Evolutionary conservation across 1,284 basidiomycete species (phyloP), one percentile per base, ranked within the genome.

Genomic region (Leucoagaricus sp.): DNA sequence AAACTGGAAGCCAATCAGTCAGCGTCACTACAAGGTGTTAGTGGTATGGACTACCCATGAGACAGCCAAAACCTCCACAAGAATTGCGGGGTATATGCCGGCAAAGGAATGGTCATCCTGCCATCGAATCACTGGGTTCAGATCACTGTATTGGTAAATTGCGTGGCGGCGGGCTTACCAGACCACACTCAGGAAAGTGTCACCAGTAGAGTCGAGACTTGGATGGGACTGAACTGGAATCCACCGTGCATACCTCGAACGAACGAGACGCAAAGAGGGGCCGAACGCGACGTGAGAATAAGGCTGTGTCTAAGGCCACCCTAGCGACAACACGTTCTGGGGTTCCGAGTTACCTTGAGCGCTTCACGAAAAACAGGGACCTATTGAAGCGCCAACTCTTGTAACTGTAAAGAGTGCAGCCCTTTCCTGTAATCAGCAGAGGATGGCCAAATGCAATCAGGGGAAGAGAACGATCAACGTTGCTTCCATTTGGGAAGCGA

Each of bases 31-130:
- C 33, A 34, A 17, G n/a, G 4, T 29, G n/a, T 28, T 21, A 41
- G 28, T 5, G 5, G 44, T n/a, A 45, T 19, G 40, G 13, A 25
- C 33, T 49, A 62, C 59, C 17, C 41, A 56, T 66, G 47, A 44
- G 67, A 67, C 7, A 70, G 50, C 69, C 72, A 72, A 46, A 72
- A 67, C 42, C 67, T 66, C 64, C 67, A 67, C 26, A 71, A 51
- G 55, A 70, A 70, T 13, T 49, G 59, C 19, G 72, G 69, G 40
- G 70, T 58, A 58, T 73, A 69, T 29, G 61, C 58, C 17, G 66
- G 50, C 19, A 53, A 12, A 40, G 19, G 15, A 25, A 29, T 21
- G 34, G 26, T 48, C 53, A 47, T 49, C 34, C 44, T 47, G n/a
- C n/a, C n/a, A 40, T 15, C 3, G 15, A 5, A 7, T 12, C 10